Evolutionary conservation across 345 rosid species (phyloP).

Genomic region (Corchorus olitorius): DNA sequence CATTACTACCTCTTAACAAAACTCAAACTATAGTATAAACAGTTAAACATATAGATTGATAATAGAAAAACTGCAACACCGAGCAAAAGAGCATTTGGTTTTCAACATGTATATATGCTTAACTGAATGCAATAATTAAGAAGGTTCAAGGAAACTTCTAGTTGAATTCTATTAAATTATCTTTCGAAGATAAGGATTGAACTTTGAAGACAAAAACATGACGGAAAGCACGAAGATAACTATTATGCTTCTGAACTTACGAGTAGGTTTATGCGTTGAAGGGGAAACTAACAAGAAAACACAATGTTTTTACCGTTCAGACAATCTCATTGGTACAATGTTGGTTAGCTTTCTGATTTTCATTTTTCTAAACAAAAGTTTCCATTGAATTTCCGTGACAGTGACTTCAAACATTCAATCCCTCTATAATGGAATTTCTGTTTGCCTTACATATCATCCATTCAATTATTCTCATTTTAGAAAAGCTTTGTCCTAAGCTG

Average conservation of each 20-base stretch:
- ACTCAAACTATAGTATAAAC: not conserved
- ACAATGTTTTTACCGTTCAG: not conserved
- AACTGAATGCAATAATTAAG: not conserved
- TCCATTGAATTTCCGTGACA: not conserved
- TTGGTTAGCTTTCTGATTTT: not conserved
- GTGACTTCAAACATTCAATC: not conserved
- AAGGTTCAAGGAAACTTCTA: not conserved
- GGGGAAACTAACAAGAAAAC: not conserved
- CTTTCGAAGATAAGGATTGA: not conserved
- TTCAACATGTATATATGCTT: not conserved
- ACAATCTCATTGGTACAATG: not conserved
- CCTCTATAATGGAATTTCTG: not conserved
- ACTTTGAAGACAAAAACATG: not conserved
- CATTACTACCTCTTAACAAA: not conserved
- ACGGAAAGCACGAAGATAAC: not conserved
- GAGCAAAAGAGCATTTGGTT: not conserved
- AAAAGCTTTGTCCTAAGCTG: not conserved
- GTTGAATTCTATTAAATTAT: not conserved
- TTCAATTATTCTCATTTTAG: not conserved
- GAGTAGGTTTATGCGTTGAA: not conserved
- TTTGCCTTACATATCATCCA: not conserved
- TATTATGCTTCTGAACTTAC: not conserved
- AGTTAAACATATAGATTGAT: not conserved
- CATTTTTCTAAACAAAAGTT: not conserved
- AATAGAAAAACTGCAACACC: not conserved